Base-by-base conservation (phyloP, 257 asterid species). In the Oldenlandia corymbosa region DNA sequence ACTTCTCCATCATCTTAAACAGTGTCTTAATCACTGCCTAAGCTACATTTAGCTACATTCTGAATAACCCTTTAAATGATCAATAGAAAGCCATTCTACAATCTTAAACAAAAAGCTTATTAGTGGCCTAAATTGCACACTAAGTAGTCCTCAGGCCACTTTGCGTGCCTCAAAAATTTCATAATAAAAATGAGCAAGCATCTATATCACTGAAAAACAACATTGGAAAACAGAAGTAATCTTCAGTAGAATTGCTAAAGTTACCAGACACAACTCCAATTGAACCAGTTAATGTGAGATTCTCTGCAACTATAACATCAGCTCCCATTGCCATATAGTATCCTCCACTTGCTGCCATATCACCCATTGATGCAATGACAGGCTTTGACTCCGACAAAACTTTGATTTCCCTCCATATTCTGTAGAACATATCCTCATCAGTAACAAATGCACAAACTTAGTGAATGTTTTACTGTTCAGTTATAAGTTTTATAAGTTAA, bases 261-360 rank as follows among this genome's bases (percentile, higher is more conserved):
- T n/a, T 71, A 89, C 99, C 99, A 60, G 99, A 85, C 76, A 92
- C 97, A 65, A 92, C 97, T 72, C 99, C 99, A 68, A 92, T 92
- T 47, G 99, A 92, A 72, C 97, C 99, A 45, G 99, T 92, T 75
- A 92, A 58, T 10, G 99, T 89, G 47, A 92, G 97, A 64, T 82
- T 79, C 78, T 92, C 97, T 14, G 99, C 95, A 68, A 92, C 99
- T 66, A 92, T 85, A 68, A 84, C 64, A 62, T 76, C 75, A 7
- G 97, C 79, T 56, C 90, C 99, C 99, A 92, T 92, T 58, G 99
- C 95, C 97, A 92, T 89, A 76, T 92, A 92, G 70, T 87, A 92
- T 71, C 99, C 99, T 72, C 99, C 99, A 82, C 99, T 92, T 55
- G 99, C 99, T 73, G 99, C 99, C 78, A 92, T 96, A 79, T 92